These are phyloP conservation scores for Syncephalastrum racemosum DNA, from an alignment of 371 early-diverging fungal genomes.

Conservation along the genomic window DNA sequence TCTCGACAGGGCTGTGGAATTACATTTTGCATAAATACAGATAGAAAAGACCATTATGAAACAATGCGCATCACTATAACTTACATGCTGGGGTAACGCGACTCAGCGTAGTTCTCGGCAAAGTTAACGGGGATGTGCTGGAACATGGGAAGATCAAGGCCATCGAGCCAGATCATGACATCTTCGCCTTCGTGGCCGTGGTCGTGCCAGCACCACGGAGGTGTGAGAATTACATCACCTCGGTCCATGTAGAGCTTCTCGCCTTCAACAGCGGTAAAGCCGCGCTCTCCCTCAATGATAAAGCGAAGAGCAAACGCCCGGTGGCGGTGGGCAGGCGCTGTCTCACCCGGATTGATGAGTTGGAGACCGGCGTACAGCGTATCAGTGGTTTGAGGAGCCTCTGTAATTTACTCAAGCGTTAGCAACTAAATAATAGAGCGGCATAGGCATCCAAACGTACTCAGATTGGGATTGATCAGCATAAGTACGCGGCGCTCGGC, in stretches of 20 bases:
- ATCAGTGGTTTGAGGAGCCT: slow-evolving; percentile 26
- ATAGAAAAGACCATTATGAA: not conserved
- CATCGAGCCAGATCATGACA: slow-evolving; percentile 29
- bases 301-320: slow-evolving; percentile 29
- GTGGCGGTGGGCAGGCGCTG: slow-evolving; percentile 27
- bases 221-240: slow-evolving; percentile 27
- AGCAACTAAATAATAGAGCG: not conserved
- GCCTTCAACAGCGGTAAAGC: slow-evolving; percentile 28
- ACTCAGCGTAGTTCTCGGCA: slow-evolving; percentile 22
- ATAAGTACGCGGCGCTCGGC: slow-evolving; percentile 27
- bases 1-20: slow-evolving; percentile 6
- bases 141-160: slow-evolving; percentile 28
- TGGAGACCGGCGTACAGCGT: slow-evolving; percentile 26
- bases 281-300: slow-evolving; percentile 24
- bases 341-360: slow-evolving; percentile 25
- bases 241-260: slow-evolving; percentile 28
- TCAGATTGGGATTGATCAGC: slow-evolving; percentile 23
- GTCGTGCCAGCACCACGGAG: slow-evolving; percentile 28
- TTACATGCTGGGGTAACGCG: slow-evolving; percentile 25
- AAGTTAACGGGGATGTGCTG: slow-evolving; percentile 28
- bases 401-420: slow-evolving; percentile 6
- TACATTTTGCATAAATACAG: not conserved
- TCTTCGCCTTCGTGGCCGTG: slow-evolving; percentile 28
- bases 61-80: not conserved
- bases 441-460: slow-evolving; percentile 5